Conservation (phyloP, 2,329 filamentous ascomycete species). For the Xylariaceae sp. region DNA sequence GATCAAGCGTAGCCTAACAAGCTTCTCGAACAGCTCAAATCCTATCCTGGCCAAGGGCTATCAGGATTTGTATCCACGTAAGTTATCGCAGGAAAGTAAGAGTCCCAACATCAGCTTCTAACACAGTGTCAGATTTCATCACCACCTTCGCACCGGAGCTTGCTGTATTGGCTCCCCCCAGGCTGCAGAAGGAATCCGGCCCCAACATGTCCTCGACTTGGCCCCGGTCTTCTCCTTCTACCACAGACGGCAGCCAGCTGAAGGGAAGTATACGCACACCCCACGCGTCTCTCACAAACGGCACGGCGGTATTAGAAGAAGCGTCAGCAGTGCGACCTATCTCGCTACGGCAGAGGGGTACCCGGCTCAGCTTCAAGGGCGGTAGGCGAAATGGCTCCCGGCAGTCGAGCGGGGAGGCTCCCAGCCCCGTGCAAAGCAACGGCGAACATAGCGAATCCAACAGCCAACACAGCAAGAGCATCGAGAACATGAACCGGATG, state of each 20-base stretch:
- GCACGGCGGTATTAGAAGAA: slow-evolving; percentile 40
- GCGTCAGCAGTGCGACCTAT: slow-evolving; percentile 46
- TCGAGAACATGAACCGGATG: slow-evolving; percentile 39
- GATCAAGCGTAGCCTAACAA: slow-evolving; percentile 72
- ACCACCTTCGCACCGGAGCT: slow-evolving; percentile 61
- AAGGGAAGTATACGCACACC: slow-evolving; percentile 16
- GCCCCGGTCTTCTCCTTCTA: slow-evolving; percentile 32
- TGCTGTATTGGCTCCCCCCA: slow-evolving; percentile 52
- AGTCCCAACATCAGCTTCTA: slow-evolving; percentile 11
- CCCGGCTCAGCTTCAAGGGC: slow-evolving; percentile 53
- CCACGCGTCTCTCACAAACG: slow-evolving; percentile 17
- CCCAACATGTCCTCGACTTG: slow-evolving; percentile 38
- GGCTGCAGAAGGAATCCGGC: slow-evolving; percentile 35
- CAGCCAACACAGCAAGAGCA: slow-evolving; percentile 32
- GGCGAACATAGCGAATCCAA: slow-evolving; percentile 28
- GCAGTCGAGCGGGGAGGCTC: slow-evolving; percentile 24
- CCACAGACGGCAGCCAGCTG: slow-evolving; percentile 18
- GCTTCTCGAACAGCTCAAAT: slow-evolving; percentile 60
- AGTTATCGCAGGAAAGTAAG: slow-evolving; percentile 30
- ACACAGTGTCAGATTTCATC: slow-evolving; percentile 48
- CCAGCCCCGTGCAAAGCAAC: slow-evolving; percentile 23
- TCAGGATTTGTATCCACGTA: slow-evolving; percentile 60
- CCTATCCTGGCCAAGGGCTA: slow-evolving; percentile 51
- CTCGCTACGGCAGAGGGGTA: slow-evolving; percentile 46
- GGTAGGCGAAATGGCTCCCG: slow-evolving; percentile 43